Conservation (phyloP, 345 rosid species). For the Arabidopsis suecica region DNA sequence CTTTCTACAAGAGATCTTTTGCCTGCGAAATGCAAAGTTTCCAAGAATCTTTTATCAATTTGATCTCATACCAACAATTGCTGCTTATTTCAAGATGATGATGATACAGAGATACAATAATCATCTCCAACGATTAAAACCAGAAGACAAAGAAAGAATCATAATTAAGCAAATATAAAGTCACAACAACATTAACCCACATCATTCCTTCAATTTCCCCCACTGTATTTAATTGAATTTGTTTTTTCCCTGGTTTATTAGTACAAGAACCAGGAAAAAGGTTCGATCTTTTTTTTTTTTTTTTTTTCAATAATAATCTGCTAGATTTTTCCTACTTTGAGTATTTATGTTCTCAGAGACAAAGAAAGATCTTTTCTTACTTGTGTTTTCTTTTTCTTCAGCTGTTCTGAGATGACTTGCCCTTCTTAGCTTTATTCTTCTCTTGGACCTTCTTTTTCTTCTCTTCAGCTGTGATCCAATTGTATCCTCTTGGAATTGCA, state of each 20-base stretch:
- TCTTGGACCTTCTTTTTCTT: conserved; percentile 96
- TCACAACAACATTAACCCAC: conserved; percentile 36
- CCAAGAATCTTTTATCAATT: not conserved
- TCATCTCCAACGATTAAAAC: not conserved
- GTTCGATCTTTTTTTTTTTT: not conserved
- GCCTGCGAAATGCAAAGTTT: too few species aligned
- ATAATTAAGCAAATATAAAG: conserved; percentile 34
- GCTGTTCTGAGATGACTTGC: conserved; percentile 44
- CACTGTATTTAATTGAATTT: conserved; percentile 40
- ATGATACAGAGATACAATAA: not conserved
- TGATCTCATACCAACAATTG: conserved; percentile 25
- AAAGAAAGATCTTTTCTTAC: conserved; percentile 30
- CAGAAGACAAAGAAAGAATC: conserved; percentile 34
- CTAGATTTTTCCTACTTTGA: conserved; percentile 43
- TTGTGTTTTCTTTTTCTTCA: conserved; percentile 27
- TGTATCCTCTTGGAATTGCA: conserved; percentile 75
- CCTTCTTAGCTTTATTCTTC: conserved; percentile 79
- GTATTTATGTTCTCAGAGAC: conserved; percentile 31
- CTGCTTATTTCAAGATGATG: conserved; percentile 34
- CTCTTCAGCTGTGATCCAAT: conserved; percentile 89
- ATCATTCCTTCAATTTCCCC: conserved; percentile 25
- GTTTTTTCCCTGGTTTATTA: conserved; percentile 32
- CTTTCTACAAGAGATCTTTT: too few species aligned
- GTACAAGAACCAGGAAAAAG: conserved; percentile 39
- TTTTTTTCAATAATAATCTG: conserved; percentile 10